Evolutionary conservation across 2,329 filamentous ascomycete genomes (phyloP), one percentile per base, ranked within the genome.

Genomic region (Paecilomyces fulvus): DNA sequence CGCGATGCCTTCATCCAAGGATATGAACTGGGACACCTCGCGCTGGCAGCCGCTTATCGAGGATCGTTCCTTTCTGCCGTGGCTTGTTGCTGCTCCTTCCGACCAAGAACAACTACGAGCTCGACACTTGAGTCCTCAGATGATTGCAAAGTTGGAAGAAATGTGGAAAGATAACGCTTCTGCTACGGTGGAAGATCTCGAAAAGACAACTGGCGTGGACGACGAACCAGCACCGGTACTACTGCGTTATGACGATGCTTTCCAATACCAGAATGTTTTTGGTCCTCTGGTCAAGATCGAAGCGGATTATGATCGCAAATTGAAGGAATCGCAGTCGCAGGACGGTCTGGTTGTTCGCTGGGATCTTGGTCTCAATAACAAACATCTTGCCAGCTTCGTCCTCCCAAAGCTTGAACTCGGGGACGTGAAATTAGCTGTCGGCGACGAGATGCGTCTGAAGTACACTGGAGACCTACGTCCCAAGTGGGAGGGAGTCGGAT

Each of bases 21-120:
- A 99, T 68, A 97, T 99, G 92, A 99, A 94, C 72, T 99, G 94
- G 94, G 94, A 99, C 72, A 95, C 92, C 5, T 95, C 92, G 25
- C 86, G 92, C 69, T 99, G 94, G 94, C 92, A 97, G 71, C 94
- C 94, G 11, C 80, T 99, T 57, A 97, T 99, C 62, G 92, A 96
- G 73, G 94, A 99, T 69, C 90, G 94, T 52, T 94, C 91, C 14
- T 99, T 99, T 70, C 76, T 99, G 37, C 83, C 88, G 43, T 99
- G 94, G 94, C 88, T 99, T 23, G 92, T 99, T 7, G 84, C 86
- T 50, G 81, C 88, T 9, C 94, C 94, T 1, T 89, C 89, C 31
- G 95, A 99, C 69, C 89, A 94, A 64, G 94, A 99, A 75, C 94
- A 97, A 74, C 86, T 99, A 59, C 90, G 94, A 57, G 94, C 92